phyloP scores from a whole-genome alignment of 1,284 basidiomycete genomes.

The Boletus subluridellus region DNA sequence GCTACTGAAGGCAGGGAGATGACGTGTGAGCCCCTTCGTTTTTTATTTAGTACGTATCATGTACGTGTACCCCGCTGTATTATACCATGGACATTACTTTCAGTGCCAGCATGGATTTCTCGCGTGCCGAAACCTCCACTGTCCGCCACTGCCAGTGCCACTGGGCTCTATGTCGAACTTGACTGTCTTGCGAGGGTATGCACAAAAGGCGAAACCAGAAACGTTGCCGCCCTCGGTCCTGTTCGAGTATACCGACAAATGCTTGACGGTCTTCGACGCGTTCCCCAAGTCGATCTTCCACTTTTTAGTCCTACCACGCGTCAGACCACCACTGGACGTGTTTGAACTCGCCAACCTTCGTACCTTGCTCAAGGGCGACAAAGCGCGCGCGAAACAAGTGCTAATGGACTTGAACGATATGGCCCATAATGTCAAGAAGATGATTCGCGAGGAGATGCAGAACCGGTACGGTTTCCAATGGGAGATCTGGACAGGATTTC shows the following conservation, averaged over 20 bases:
- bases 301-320: constrained; percentile 73
- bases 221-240: constrained; percentile 58
- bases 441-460: constrained; percentile 81
- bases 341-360: constrained; percentile 55
- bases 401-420: constrained; percentile 56
- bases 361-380: constrained; percentile 57
- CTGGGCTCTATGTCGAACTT: constrained; percentile 41
- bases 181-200: constrained; percentile 62
- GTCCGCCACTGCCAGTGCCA: background rate
- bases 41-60: constrained; percentile 1
- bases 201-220: constrained; percentile 47
- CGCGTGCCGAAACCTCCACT: background rate
- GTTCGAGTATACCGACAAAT: constrained; percentile 57
- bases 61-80: constrained; percentile 16
- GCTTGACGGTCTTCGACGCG: constrained; percentile 78
- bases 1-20: constrained; percentile 45
- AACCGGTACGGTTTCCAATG: constrained; percentile 75
- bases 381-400: constrained; percentile 50
- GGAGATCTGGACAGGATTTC: constrained; percentile 83
- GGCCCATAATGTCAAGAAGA: constrained; percentile 50
- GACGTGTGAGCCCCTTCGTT: background rate
- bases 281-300: constrained; percentile 88
- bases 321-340: constrained; percentile 35
- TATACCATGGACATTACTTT: constrained; percentile 14
- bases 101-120: background rate